Conservation (phyloP, 1,284 basidiomycete genomes). For the Leccinum angustisporum region DNA sequence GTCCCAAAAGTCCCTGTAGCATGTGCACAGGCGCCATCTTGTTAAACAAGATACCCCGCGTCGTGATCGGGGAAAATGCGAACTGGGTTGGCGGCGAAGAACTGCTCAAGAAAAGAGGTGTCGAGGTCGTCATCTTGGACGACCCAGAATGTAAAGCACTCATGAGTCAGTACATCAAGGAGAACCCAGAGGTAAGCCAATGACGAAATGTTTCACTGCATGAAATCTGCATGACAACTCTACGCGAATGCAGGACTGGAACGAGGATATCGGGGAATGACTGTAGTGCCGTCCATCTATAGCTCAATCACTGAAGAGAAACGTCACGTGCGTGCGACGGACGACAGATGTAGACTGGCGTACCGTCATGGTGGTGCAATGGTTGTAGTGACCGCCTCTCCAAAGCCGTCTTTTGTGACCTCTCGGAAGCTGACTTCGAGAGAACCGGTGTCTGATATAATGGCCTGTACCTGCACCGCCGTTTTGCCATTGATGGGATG, state of each 20-base stretch:
- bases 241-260: constrained; percentile 45
- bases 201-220: constrained; percentile 9
- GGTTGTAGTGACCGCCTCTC: constrained; percentile 24
- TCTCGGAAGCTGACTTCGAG: constrained; percentile 52
- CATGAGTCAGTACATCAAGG: constrained; percentile 49
- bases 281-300: constrained; percentile 7
- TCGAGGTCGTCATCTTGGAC: constrained; percentile 53
- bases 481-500: constrained; percentile 52
- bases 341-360: not conserved
- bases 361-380: constrained; percentile 23
- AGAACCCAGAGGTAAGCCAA: constrained; percentile 48
- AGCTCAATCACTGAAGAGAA: constrained; percentile 3
- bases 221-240: constrained; percentile 6
- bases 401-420: constrained; percentile 40
- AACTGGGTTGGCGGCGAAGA: constrained; percentile 53
- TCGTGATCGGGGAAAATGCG: constrained; percentile 59
- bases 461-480: constrained; percentile 63
- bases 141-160: constrained; percentile 45
- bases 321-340: not conserved
- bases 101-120: constrained; percentile 46
- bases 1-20: constrained; percentile 48
- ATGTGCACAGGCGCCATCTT: constrained; percentile 65
- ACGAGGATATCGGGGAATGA: constrained; percentile 56
- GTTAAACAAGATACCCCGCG: constrained; percentile 57
- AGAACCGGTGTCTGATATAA: constrained; percentile 49